Conservation (phyloP, 2,329 filamentous ascomycete species). For the Raffaelea deltoideospora region DNA sequence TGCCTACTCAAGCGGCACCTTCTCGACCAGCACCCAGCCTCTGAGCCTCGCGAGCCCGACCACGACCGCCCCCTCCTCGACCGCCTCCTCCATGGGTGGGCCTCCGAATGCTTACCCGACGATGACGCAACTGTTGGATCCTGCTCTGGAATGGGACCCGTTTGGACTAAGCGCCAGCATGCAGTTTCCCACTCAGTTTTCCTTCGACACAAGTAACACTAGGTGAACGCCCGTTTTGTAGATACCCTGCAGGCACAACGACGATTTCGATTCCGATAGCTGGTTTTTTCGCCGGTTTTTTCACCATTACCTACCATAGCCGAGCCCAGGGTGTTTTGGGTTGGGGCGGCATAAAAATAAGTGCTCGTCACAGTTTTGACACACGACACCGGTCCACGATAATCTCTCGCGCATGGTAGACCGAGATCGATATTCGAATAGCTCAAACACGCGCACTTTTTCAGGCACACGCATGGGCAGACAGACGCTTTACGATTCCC, state of each 20-base stretch:
- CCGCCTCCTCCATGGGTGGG: constrained; percentile 6
- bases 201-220: constrained; percentile 50
- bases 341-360: too few species aligned
- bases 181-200: constrained; percentile 80
- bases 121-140: constrained; percentile 53
- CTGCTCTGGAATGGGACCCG: constrained; percentile 81
- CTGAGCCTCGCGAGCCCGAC: constrained; percentile 23
- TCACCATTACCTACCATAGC: too few species aligned
- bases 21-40: constrained; percentile 26
- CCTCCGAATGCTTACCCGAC: constrained; percentile 50
- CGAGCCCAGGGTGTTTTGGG: too few species aligned
- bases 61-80: constrained; percentile 8
- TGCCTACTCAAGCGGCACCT: constrained; percentile 45
- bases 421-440: too few species aligned
- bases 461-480: neutral
- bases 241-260: too few species aligned
- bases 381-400: too few species aligned
- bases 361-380: too few species aligned
- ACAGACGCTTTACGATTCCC: too few species aligned
- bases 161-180: constrained; percentile 89
- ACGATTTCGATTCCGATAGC: too few species aligned
- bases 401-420: too few species aligned
- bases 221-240: too few species aligned
- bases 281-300: too few species aligned
- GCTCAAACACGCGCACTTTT: neutral